Percentiles rank a stretch among this genome's conserved stretches.
phyloP scores from a whole-genome alignment of 257 asterid species.

The Jasminum sambac region DNA sequence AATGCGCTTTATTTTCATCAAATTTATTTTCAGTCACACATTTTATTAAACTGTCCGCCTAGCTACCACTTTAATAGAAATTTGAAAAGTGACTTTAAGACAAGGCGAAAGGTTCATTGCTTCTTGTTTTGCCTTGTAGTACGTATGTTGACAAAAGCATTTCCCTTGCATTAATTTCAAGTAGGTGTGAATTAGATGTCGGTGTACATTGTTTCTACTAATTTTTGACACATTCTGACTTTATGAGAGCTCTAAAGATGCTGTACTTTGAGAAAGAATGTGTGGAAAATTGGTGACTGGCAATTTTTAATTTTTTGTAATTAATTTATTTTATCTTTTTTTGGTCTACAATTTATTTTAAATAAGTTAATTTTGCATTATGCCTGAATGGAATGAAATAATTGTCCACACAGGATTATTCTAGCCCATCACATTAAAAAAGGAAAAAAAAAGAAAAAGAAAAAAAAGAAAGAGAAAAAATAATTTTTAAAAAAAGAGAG shows the following conservation, averaged over 20 bases:
- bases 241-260: neutral
- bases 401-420: too few species aligned
- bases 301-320: too few species aligned
- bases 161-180: neutral
- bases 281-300: neutral
- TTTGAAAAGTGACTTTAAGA: constrained; percentile 17
- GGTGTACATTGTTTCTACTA: neutral
- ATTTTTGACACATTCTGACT: constrained; percentile 4
- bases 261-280: neutral
- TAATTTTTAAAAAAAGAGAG: too few species aligned
- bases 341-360: too few species aligned
- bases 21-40: too few species aligned
- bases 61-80: too few species aligned
- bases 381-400: neutral
- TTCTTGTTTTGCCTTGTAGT: neutral
- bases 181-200: neutral
- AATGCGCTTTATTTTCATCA: too few species aligned
- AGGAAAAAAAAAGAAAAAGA: too few species aligned
- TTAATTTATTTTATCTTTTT: too few species aligned
- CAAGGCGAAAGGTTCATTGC: constrained; percentile 19
- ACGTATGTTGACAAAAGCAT: neutral
- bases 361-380: neutral
- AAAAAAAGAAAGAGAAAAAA: too few species aligned
- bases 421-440: too few species aligned
- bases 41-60: too few species aligned